Evolutionary conservation across 345 rosid genomes (phyloP).

Genomic region (Lepidium sativum): DNA sequence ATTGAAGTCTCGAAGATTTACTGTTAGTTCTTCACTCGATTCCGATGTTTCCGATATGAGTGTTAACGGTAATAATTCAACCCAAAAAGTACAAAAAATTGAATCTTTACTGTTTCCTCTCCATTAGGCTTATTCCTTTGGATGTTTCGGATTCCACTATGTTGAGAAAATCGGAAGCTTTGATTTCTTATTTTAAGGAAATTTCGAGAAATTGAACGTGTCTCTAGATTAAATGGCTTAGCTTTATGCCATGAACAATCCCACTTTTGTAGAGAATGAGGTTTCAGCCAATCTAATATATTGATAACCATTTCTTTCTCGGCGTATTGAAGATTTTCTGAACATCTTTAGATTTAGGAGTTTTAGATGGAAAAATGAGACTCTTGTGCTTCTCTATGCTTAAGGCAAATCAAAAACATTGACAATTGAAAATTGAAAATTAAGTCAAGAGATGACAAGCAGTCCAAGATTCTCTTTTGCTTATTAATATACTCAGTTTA

Average conservation of each 20-base stretch:
- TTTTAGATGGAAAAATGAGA: not conserved
- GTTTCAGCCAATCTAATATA: not conserved
- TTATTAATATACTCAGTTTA: not conserved
- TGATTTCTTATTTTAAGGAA: not conserved
- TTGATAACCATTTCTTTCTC: not conserved
- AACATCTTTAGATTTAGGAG: not conserved
- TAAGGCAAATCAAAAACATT: not conserved
- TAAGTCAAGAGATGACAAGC: not conserved
- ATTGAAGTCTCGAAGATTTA: constrained; percentile 33
- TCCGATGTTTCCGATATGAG: constrained; percentile 92
- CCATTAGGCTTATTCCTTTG: constrained; percentile 4
- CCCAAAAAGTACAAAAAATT: not conserved
- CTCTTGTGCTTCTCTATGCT: not conserved
- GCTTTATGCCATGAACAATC: not conserved
- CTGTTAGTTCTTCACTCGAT: constrained; percentile 60
- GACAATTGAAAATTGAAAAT: not conserved
- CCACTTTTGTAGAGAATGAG: not conserved
- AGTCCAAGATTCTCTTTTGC: not conserved
- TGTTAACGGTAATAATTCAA: constrained; percentile 50
- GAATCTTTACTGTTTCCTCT: not conserved
- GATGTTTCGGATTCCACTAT: constrained; percentile 1
- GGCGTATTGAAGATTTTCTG: not conserved
- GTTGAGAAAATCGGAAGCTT: not conserved
- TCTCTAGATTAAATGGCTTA: not conserved
- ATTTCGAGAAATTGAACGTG: not conserved